Percentiles rank a stretch among this genome's conserved stretches.
These are phyloP conservation scores for Emergomyces orientalis DNA, from an alignment of 2,329 filamentous ascomycete species.

Conservation along the genomic window DNA sequence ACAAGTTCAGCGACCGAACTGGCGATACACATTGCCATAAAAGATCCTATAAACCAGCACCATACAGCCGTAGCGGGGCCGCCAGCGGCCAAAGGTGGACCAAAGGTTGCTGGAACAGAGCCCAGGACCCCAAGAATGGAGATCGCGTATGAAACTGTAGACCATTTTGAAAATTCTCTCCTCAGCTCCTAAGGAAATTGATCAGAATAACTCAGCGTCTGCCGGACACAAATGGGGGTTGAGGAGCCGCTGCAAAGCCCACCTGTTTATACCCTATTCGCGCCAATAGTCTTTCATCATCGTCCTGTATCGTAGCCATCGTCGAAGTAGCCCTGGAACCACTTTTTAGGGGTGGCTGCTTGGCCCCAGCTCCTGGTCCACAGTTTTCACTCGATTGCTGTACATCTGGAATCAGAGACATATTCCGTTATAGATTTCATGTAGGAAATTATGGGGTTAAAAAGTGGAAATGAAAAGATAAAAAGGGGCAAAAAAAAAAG, in stretches of 20 bases:
- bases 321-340: slow-evolving; percentile 9
- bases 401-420: slow-evolving; percentile 13
- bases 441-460: neutral
- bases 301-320: slow-evolving; percentile 42
- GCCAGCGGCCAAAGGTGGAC: slow-evolving; percentile 48
- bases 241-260: slow-evolving; percentile 14
- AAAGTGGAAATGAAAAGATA: neutral
- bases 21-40: slow-evolving; percentile 56
- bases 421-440: neutral
- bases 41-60: slow-evolving; percentile 56
- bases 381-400: slow-evolving; percentile 9
- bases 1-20: slow-evolving; percentile 58
- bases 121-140: slow-evolving; percentile 56
- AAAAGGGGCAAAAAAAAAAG: neutral
- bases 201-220: slow-evolving; percentile 9
- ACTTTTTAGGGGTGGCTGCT: slow-evolving; percentile 6
- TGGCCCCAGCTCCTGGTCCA: neutral
- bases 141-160: slow-evolving; percentile 56
- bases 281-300: slow-evolving; percentile 52
- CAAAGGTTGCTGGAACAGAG: slow-evolving; percentile 57
- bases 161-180: slow-evolving; percentile 58
- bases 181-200: slow-evolving; percentile 44
- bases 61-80: slow-evolving; percentile 56
- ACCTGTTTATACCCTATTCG: slow-evolving; percentile 57
- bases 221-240: neutral